Evolutionary conservation across 2,329 filamentous ascomycete genomes (phyloP).

Genomic region (Trichophyton rubrum): DNA sequence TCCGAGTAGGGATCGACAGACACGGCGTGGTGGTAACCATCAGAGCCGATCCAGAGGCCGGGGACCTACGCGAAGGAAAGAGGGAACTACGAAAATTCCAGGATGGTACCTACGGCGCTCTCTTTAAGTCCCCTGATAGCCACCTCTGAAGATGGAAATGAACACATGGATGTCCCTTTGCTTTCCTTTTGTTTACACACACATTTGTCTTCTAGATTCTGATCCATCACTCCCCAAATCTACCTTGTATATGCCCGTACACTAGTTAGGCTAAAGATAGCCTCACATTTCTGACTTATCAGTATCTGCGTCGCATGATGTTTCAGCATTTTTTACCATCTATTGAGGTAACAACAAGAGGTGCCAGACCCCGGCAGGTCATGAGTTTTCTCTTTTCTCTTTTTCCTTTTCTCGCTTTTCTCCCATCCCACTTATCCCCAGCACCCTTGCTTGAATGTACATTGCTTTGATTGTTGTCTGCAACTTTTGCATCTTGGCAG

Average conservation of each 20-base stretch:
- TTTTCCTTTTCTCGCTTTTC: background rate
- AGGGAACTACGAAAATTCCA: slow-evolving; percentile 3
- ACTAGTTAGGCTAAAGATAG: background rate
- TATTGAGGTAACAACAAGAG: background rate
- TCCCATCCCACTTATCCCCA: background rate
- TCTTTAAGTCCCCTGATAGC: background rate
- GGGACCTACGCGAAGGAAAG: background rate
- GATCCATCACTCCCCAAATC: background rate
- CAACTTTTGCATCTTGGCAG: background rate
- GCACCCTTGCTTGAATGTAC: no score
- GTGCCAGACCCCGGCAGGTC: background rate
- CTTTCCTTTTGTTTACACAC: background rate
- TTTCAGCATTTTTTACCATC: background rate
- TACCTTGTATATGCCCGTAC: background rate
- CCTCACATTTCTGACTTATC: background rate
- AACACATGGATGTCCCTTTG: background rate
- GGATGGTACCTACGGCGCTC: slow-evolving; percentile 7
- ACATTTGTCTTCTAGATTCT: background rate
- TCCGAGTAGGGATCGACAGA: slow-evolving; percentile 7
- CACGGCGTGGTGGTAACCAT: slow-evolving; percentile 12
- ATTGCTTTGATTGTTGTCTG: background rate
- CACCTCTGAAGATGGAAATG: background rate
- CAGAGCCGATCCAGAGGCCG: slow-evolving; percentile 4
- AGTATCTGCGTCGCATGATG: background rate
- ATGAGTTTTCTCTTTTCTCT: slow-evolving; percentile 1